A percentile compares a stretch with the other conserved stretches of the same genome.
Evolutionary conservation across 2,329 filamentous ascomycete genomes (phyloP).

Genomic region (Paraconiothyrium sp.): DNA sequence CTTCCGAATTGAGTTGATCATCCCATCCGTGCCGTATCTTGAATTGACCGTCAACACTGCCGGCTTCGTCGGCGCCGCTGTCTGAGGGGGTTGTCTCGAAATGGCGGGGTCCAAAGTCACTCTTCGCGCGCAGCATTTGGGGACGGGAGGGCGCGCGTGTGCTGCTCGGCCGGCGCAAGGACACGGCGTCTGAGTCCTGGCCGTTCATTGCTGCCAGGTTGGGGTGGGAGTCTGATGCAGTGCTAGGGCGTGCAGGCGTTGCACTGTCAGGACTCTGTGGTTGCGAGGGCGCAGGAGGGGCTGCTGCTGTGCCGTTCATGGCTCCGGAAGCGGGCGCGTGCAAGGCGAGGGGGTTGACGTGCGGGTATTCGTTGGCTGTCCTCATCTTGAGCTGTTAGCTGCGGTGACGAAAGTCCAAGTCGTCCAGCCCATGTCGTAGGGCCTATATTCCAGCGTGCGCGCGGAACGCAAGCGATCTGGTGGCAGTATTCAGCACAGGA

Average conservation of each 20-base stretch:
- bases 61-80: conserved; percentile 48
- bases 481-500: conserved; percentile 4
- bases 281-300: conserved; percentile 21
- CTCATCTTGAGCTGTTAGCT: conserved; percentile 43
- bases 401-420: conserved; percentile 30
- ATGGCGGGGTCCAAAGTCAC: conserved; percentile 65
- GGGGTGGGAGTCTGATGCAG: conserved; percentile 34
- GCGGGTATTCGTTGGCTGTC: conserved; percentile 31
- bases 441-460: conserved; percentile 17
- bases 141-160: conserved; percentile 55
- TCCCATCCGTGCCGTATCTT: conserved; percentile 87
- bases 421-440: conserved; percentile 43
- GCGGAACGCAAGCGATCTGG: not conserved
- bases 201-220: conserved; percentile 32
- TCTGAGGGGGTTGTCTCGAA: conserved; percentile 34
- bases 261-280: conserved; percentile 26
- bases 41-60: conserved; percentile 62
- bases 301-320: conserved; percentile 30
- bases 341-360: conserved; percentile 37
- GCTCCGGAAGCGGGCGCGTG: conserved; percentile 31
- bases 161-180: conserved; percentile 62
- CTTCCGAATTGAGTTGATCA: conserved; percentile 88
- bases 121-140: conserved; percentile 63
- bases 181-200: conserved; percentile 47
- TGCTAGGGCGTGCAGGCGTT: conserved; percentile 36